These are phyloP conservation scores for Rehmannia glutinosa DNA, from an alignment of 257 asterid genomes.

Conservation along the genomic window DNA sequence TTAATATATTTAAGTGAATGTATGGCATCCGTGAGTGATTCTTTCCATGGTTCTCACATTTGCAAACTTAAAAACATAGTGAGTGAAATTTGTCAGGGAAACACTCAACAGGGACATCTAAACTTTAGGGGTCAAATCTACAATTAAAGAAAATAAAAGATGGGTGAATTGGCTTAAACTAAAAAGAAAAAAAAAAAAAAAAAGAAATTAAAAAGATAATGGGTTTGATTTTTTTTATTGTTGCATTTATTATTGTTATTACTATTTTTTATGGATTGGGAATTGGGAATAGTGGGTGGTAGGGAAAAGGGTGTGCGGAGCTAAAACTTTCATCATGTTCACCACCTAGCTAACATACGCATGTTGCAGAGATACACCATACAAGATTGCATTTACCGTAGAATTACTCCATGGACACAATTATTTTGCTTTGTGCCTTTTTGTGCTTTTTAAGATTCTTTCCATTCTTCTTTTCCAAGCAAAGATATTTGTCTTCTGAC, in stretches of 20 bases:
- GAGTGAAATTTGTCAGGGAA: too few species aligned
- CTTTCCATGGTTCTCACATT: too few species aligned
- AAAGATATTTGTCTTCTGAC: conserved; percentile 22
- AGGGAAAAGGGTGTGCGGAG: conserved; percentile 11
- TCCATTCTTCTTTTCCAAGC: conserved; percentile 47
- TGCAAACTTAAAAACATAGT: too few species aligned
- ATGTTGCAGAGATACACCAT: conserved; percentile 18
- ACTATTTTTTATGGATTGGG: background rate
- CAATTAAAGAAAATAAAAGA: too few species aligned
- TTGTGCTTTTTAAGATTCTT: conserved; percentile 49
- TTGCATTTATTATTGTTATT: background rate
- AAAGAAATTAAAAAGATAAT: too few species aligned
- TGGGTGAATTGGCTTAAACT: too few species aligned
- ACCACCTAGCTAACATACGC: conserved; percentile 24
- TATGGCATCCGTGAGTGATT: too few species aligned
- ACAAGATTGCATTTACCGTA: conserved; percentile 23
- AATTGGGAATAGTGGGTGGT: conserved; percentile 13
- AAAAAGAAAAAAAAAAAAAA: too few species aligned
- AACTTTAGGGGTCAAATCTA: too few species aligned
- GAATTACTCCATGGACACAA: conserved; percentile 35
- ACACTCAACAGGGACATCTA: too few species aligned
- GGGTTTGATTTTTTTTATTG: background rate
- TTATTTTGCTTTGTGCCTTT: conserved; percentile 38
- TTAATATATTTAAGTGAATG: too few species aligned
- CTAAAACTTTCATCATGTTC: background rate